A percentile compares a stretch with the other conserved stretches of the same genome.
phyloP scores from a whole-genome alignment of 106 monocot genomes.

The Acorus calamus region DNA sequence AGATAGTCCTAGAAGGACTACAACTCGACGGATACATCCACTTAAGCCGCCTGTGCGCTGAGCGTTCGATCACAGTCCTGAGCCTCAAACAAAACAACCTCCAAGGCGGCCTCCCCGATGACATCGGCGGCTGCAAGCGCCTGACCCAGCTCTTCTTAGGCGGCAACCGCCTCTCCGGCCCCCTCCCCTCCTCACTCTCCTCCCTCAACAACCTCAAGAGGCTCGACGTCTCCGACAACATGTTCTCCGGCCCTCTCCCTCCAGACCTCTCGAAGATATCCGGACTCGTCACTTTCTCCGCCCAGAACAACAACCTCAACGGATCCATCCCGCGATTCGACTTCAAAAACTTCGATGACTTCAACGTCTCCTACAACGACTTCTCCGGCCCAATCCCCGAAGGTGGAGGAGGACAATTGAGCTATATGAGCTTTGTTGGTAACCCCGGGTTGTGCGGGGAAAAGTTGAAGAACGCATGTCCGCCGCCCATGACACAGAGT shows the following conservation, averaged over 20 bases:
- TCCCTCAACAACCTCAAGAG: constrained; percentile 19
- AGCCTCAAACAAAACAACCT: constrained; percentile 17
- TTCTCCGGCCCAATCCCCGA: constrained; percentile 16
- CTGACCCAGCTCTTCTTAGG: constrained; percentile 21
- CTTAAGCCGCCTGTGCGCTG: constrained; percentile 15
- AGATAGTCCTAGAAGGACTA: constrained; percentile 6
- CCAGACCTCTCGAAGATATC: constrained; percentile 11
- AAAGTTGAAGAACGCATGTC: constrained; percentile 10
- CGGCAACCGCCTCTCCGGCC: constrained; percentile 27
- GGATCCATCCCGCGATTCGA: constrained; percentile 23
- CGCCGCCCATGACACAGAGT: not conserved
- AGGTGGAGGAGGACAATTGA: constrained; percentile 4
- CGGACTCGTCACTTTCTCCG: constrained; percentile 16
- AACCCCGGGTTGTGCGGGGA: constrained; percentile 30
- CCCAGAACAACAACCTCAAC: constrained; percentile 14
- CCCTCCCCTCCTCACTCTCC: constrained; percentile 20
- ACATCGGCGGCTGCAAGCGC: constrained; percentile 17
- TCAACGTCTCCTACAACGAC: constrained; percentile 24
- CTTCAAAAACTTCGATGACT: constrained; percentile 3
- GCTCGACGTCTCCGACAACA: constrained; percentile 30
- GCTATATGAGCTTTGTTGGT: not conserved
- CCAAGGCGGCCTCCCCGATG: constrained; percentile 9
- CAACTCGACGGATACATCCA: constrained; percentile 24
- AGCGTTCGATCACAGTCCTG: constrained; percentile 4
- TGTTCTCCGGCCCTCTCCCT: constrained; percentile 31